Evolutionary conservation across 495 filamentous ascomycete species (phyloP).

Genomic region (Xanthoparmelia taractica): DNA sequence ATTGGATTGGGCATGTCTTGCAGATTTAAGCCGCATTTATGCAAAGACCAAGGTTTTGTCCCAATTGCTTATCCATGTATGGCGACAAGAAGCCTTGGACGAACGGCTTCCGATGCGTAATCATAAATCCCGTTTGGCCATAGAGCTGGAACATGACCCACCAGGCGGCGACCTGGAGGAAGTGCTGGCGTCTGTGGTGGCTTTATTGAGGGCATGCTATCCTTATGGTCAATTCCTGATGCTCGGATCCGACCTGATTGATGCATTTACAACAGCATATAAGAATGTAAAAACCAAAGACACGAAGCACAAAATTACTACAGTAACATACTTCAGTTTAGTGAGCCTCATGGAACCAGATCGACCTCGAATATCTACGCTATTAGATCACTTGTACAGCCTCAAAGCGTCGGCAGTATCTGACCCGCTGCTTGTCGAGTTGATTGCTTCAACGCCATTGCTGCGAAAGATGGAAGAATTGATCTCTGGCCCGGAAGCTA

Average conservation of each 20-base stretch:
- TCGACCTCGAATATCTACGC: conserved; percentile 57
- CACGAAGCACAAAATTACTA: conserved; percentile 52
- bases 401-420: conserved; percentile 60
- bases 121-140: conserved; percentile 41
- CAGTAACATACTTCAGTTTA: conserved; percentile 64
- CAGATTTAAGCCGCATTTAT: conserved; percentile 49
- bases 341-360: conserved; percentile 57
- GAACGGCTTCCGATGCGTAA: conserved; percentile 40
- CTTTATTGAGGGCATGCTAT: conserved; percentile 46
- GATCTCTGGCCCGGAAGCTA: conserved; percentile 32
- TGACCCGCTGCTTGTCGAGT: conserved; percentile 42
- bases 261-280: conserved; percentile 62
- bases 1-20: conserved; percentile 50
- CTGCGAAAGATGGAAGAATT: conserved; percentile 34
- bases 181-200: conserved; percentile 41
- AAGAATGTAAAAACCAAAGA: conserved; percentile 45
- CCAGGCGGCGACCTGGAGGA: conserved; percentile 18
- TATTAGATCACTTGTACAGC: conserved; percentile 75
- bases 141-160: conserved; percentile 24
- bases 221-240: conserved; percentile 54
- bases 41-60: conserved; percentile 42
- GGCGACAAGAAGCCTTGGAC: conserved; percentile 37
- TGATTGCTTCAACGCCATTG: conserved; percentile 55
- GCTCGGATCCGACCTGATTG: conserved; percentile 77
- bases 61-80: conserved; percentile 37